Evolutionary conservation across 1,284 basidiomycete species (phyloP).

Genomic region (Psilocybe mexicana): DNA sequence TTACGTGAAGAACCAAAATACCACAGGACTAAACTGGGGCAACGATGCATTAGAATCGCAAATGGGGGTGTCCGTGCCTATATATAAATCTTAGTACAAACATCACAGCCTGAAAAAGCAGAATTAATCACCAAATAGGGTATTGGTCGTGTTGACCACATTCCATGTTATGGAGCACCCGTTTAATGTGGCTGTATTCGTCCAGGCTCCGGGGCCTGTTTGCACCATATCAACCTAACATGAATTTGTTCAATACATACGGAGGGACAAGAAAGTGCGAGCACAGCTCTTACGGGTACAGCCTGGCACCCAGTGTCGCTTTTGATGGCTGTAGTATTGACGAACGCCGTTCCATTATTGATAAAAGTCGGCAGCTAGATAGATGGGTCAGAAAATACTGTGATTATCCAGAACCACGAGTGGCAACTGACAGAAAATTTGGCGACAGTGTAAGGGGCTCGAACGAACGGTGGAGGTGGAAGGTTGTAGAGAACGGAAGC

Average conservation of each 20-base stretch:
- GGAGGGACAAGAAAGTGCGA: not conserved
- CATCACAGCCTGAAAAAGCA: not conserved
- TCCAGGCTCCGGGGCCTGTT: slow-evolving; percentile 38
- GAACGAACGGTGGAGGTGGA: slow-evolving; percentile 43
- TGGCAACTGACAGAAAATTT: slow-evolving; percentile 38
- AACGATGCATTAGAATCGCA: slow-evolving; percentile 27
- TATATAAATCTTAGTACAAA: too few species aligned
- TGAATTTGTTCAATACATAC: not conserved
- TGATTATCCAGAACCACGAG: slow-evolving; percentile 1
- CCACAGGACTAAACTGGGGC: slow-evolving; percentile 45
- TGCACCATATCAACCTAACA: slow-evolving; percentile 32
- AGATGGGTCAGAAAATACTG: not conserved
- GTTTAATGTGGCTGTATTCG: slow-evolving; percentile 38
- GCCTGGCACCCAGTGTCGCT: slow-evolving; percentile 45
- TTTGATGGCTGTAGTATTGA: slow-evolving; percentile 49
- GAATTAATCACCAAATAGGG: slow-evolving; percentile 41
- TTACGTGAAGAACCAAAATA: slow-evolving; percentile 58
- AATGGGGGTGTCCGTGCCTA: slow-evolving; percentile 32
- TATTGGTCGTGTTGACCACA: slow-evolving; percentile 38
- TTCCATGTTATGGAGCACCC: slow-evolving; percentile 42
- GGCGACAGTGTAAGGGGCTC: slow-evolving; percentile 44
- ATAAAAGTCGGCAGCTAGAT: slow-evolving; percentile 29
- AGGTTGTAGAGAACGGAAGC: slow-evolving; percentile 48
- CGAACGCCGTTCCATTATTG: slow-evolving; percentile 40
- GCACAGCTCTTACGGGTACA: slow-evolving; percentile 30